Conservation (phyloP, 2,329 filamentous ascomycete species). For the Fusarium transvaalense region DNA sequence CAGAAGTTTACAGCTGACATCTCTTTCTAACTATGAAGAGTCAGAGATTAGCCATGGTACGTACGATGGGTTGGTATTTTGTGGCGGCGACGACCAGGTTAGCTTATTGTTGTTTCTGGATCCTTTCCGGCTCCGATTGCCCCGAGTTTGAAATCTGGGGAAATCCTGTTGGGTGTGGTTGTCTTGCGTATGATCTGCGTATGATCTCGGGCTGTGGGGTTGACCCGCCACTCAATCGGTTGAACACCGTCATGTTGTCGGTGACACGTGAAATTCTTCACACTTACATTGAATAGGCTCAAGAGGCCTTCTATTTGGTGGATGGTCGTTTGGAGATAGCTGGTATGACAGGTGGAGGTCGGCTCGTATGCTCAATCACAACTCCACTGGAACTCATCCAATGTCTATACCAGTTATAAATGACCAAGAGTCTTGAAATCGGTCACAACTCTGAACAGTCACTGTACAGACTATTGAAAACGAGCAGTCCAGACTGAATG, state of each 20-base stretch:
- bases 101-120: neutral
- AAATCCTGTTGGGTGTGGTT: slow-evolving; percentile 1
- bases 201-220: too few relatives aligned
- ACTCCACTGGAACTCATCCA: neutral
- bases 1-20: too few relatives aligned
- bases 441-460: too few relatives aligned
- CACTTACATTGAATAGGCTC: too few relatives aligned
- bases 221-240: neutral
- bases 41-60: neutral
- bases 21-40: neutral
- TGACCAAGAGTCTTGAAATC: too few relatives aligned
- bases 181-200: neutral
- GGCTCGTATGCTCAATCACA: too few relatives aligned
- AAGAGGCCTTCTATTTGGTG: too few relatives aligned
- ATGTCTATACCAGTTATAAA: neutral
- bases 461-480: too few relatives aligned
- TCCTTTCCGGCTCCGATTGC: slow-evolving; percentile 31
- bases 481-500: too few relatives aligned
- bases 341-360: neutral
- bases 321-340: neutral
- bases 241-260: too few relatives aligned
- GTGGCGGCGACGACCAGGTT: slow-evolving; percentile 8
- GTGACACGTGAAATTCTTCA: too few relatives aligned
- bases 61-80: slow-evolving; percentile 16
- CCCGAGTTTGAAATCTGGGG: slow-evolving; percentile 26